Conservation (phyloP, 1,284 basidiomycete species). For the Puccinia coronata region DNA sequence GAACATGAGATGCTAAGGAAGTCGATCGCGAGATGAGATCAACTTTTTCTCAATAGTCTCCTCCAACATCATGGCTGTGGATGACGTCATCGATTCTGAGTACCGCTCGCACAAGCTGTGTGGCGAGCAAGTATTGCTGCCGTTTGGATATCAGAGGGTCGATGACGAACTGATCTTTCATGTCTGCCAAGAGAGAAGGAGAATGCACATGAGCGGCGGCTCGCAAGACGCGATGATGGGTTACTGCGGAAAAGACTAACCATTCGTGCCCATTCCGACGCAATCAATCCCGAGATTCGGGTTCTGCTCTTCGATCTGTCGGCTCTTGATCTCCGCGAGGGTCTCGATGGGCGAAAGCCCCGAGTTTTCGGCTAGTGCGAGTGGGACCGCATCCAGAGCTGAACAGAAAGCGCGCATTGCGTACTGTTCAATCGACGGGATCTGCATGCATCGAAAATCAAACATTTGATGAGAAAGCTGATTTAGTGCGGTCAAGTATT, state of each 20-base stretch:
- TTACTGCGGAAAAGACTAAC: slow-evolving; percentile 62
- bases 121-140: slow-evolving; percentile 95
- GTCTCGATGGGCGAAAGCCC: slow-evolving; percentile 95
- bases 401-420: slow-evolving; percentile 97
- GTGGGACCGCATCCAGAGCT: slow-evolving; percentile 86
- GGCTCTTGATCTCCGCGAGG: slow-evolving; percentile 86
- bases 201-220: background rate
- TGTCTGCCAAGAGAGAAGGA: slow-evolving; percentile 66
- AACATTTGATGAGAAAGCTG: slow-evolving; percentile 11
- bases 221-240: background rate
- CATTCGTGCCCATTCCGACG: slow-evolving; percentile 77
- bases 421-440: slow-evolving; percentile 96
- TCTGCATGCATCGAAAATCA: slow-evolving; percentile 62
- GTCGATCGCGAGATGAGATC: background rate
- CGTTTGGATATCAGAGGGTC: slow-evolving; percentile 96
- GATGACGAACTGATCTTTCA: slow-evolving; percentile 96
- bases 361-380: slow-evolving; percentile 96
- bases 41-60: slow-evolving; percentile 40
- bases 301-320: slow-evolving; percentile 85
- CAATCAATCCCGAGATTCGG: slow-evolving; percentile 91
- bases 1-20: background rate
- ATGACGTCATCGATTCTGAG: slow-evolving; percentile 59
- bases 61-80: slow-evolving; percentile 50
- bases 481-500: slow-evolving; percentile 22
- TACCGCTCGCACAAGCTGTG: slow-evolving; percentile 70